Base-by-base conservation (phyloP, 441 rosid genomes). In the Pelargonium citronellum region DNA sequence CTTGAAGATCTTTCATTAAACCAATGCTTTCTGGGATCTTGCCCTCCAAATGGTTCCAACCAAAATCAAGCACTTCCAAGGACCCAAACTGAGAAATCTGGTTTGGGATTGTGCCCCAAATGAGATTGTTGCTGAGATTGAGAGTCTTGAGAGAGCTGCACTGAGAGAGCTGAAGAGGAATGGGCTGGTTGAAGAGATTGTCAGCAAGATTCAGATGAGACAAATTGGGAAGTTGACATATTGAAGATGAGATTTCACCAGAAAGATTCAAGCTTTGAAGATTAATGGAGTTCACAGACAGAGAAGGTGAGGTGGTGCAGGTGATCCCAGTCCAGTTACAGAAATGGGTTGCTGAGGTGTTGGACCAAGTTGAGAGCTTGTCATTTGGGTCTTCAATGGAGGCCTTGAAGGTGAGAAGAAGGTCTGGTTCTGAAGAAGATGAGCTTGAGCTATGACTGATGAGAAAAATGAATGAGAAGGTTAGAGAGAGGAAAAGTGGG, bases 81-180 rank as follows among this genome's bases (percentile, higher is more conserved):
- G 87, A 75, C 76, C 71, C 76, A 70, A 89, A 88, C 81, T 81
- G 82, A 41, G 89, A 83, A 81, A 93, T 79, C 91, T 93, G 98
- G 73, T 81, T 89, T 22, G 98, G 98, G 79, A 93, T 85, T 0
- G 98, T 80, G 44, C 98, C 97, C 98, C 98, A 93, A 68, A 93
- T 83, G 76, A 89, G 90, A 79, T 91, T 93, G 75, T 81, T 81
- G 73, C 97, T 93, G 58, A 93, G 95, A 74, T 91, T 93, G 71
- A 93, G 73, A 77, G 81, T 85, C 80, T 87, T 88, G 79, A 93
- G 79, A 5, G 96, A 87, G 69, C 73, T 70, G 76, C 98, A 93
- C 37, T 74, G 70, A 71, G 96, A 85, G 34, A 93, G 75, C 24
- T 86, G 97, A 16, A 93, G 88, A 67, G 98, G 96, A 30, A 93